Evolutionary conservation across 1,139 yeast species (phyloP).

Genomic region (Sugiyamaella neomexicana): DNA sequence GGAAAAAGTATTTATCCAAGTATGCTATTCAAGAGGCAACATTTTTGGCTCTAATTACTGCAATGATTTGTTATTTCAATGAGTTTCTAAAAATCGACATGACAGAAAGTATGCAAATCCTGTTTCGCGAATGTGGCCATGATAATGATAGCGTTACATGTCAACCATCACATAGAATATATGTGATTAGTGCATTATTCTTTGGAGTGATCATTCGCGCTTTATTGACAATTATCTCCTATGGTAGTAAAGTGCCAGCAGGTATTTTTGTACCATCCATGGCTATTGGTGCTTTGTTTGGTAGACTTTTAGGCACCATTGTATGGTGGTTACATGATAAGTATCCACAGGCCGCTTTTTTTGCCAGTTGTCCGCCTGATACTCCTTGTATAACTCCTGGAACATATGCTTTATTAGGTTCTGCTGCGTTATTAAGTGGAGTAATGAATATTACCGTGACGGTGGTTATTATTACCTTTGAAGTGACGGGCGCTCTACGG

Average conservation of each 20-base stretch:
- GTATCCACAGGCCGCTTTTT: slow-evolving; percentile 47
- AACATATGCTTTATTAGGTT: slow-evolving; percentile 92
- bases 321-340: slow-evolving; percentile 57
- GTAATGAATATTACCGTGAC: slow-evolving; percentile 91
- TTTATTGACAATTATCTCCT: slow-evolving; percentile 73
- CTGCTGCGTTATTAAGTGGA: slow-evolving; percentile 94
- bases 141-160: slow-evolving; percentile 32
- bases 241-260: slow-evolving; percentile 92
- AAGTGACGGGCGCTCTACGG: slow-evolving; percentile 89
- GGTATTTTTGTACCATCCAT: slow-evolving; percentile 96
- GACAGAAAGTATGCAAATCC: slow-evolving; percentile 91
- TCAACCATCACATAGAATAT: slow-evolving; percentile 29
- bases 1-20: slow-evolving; percentile 63
- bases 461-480: slow-evolving; percentile 97
- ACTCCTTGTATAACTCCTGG: slow-evolving; percentile 82
- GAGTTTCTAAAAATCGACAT: slow-evolving; percentile 79
- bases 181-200: slow-evolving; percentile 51
- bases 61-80: slow-evolving; percentile 78
- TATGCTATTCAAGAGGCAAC: slow-evolving; percentile 72
- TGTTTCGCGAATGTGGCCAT: slow-evolving; percentile 74
- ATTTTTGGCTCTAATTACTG: slow-evolving; percentile 65
- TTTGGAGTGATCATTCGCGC: slow-evolving; percentile 75
- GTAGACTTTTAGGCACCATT: slow-evolving; percentile 74
- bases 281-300: slow-evolving; percentile 96
- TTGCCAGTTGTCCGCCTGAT: slow-evolving; percentile 47